phyloP scores from a whole-genome alignment of 768 basidiomycete species.

The Tulasnella sp. region DNA sequence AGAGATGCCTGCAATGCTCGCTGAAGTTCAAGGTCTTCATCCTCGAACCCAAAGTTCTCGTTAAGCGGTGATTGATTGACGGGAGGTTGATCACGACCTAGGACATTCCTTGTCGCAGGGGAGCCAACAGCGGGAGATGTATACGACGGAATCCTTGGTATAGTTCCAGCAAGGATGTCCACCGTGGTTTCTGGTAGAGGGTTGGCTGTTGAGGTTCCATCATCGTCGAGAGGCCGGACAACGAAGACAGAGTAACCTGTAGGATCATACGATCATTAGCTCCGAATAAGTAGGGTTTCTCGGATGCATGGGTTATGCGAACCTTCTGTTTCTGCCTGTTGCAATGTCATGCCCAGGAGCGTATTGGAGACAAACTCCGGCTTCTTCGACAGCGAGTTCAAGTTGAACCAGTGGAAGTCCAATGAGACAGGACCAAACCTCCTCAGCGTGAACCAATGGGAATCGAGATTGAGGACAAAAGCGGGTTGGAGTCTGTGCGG shows the following conservation, averaged over 20 bases:
- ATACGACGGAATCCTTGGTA: conserved; percentile 29
- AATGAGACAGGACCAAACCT: conserved; percentile 52
- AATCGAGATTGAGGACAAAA: conserved; percentile 75
- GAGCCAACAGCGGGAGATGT: too few relatives aligned
- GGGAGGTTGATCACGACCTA: background rate
- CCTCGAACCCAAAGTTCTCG: conserved; percentile 37
- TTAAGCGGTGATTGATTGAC: background rate
- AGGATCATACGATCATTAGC: conserved; percentile 18
- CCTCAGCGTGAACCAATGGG: conserved; percentile 85
- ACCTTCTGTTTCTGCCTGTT: conserved; percentile 83
- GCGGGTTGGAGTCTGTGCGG: conserved; percentile 71
- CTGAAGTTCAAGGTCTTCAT: conserved; percentile 83
- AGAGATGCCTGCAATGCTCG: conserved; percentile 53
- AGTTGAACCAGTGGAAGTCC: conserved; percentile 76
- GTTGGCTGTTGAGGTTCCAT: background rate
- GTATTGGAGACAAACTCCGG: conserved; percentile 80
- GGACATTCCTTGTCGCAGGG: background rate
- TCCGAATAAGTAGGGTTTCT: conserved; percentile 13
- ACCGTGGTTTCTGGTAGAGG: conserved; percentile 33
- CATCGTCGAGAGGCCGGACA: conserved; percentile 29
- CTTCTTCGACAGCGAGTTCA: conserved; percentile 58
- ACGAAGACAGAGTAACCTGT: conserved; percentile 75
- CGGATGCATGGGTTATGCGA: conserved; percentile 25
- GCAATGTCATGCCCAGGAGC: conserved; percentile 76
- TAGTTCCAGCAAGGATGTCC: conserved; percentile 56